Evolutionary conservation across 306 rosid genomes (phyloP), one percentile per base, ranked within the genome.

Genomic region (Gastrolobium villosum): DNA sequence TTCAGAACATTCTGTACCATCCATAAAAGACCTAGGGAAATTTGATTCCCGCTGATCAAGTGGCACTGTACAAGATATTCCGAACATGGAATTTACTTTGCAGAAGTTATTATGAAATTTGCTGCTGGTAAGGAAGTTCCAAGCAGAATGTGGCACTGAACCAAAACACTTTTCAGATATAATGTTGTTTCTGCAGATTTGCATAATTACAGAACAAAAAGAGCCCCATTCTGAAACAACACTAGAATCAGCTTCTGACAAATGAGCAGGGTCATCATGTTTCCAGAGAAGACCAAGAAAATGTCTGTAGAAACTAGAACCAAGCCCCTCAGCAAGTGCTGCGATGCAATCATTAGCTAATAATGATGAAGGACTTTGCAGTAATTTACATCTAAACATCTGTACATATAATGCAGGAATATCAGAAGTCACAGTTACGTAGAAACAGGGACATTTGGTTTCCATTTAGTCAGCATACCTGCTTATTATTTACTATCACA

Each of bases 261-360:
- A 77, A 80, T 83, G 84, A 53, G 86, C 85, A 45, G 89, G 86
- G 60, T 89, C 89, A 20, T 92, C 90, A 85, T 92, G 94, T 80
- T 83, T 91, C 99, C 99, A 95, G 74, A 95, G 88, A 78, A 85
- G 94, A 84, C 95, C 88, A 72, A 92, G 93, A 82, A 95, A 85
- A 81, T 95, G 90, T 75, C 83, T 65, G 65, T 88, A 92, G 85
- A 89, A 90, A 74, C 82, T 83, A 75, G 93, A 82, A 78, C 75
- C 80, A 65, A 94, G 90, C 76, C 97, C 97, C 87, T 89, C 94
- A 37, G 99, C 92, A 88, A 94, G 90, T 54, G 97, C 97, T 71
- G 97, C 79, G 62, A 92, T 83, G 86, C 99, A 94, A 77, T 94
- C 99, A 89, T 89, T 85, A 66, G 89, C 91, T 82, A 94, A 87